Base-by-base conservation (phyloP, 2,329 filamentous ascomycete genomes). In the Colletotrichum tanaceti region DNA sequence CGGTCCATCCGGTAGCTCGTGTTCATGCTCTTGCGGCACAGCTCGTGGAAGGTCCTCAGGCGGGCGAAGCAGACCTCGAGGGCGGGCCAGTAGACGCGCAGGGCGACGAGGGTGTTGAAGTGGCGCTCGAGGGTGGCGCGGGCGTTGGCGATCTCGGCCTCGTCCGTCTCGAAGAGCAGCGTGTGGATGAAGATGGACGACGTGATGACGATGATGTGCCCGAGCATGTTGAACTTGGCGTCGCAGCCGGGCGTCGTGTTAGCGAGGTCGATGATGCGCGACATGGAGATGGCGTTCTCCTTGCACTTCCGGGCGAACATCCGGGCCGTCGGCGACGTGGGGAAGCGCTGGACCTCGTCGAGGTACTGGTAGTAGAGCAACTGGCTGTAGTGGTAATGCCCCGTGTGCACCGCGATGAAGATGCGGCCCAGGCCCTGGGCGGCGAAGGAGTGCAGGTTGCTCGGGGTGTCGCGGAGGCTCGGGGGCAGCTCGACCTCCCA, bases 341-440 rank as follows among this genome's bases (percentile, higher is more conserved):
- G 74, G 52, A 79, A 77, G 16, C 63, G 70, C 6, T 71, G 70
- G 11, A 71, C 71, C 39, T 71, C 63, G 41, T 76, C 73, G 0
- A 85, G 76, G 70, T 82, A 84, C 58, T 81, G 81, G 66, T 84
- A 85, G 73, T 80, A 83, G 5, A 85, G 77, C n/a, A 85, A 75
- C 58, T 83, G 79, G 5, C 78, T 77, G 68, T 81, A 84, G 71
- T 85, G 79, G 58, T 84, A 80, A 66, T 83, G 84, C 4, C 82
- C 81, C 2, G 85, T 73, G 68, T 85, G 80, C 1, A 85, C 75
- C 1, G 81, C 81, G 1, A 81, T 78, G 61, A 83, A 84, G 22
- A 79, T 76, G 5, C 79, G 75, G 3, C 82, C 83, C 4, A 83
- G 76, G 2, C 81, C 80, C 38, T 79, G 73, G 0, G 73, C 70